These are phyloP conservation scores for Colletotrichum liaoningense DNA, from an alignment of 2,329 filamentous ascomycete species.

Conservation along the genomic window DNA sequence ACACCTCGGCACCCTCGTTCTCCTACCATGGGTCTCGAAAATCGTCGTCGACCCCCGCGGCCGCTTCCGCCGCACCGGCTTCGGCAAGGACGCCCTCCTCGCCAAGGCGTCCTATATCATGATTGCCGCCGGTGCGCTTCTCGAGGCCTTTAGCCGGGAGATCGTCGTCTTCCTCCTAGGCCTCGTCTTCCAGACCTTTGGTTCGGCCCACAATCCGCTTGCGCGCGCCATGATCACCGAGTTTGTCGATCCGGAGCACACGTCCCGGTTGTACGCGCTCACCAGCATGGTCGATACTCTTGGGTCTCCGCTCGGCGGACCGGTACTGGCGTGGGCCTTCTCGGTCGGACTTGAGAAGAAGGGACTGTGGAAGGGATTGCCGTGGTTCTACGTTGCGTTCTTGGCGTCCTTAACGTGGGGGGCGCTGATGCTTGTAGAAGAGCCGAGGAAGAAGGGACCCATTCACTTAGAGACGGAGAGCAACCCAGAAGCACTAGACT, in stretches of 20 bases:
- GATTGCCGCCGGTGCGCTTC: conserved; percentile 45
- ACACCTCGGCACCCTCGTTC: conserved; percentile 49
- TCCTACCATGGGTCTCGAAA: conserved; percentile 49
- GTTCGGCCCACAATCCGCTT: conserved; percentile 51
- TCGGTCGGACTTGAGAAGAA: conserved; percentile 48
- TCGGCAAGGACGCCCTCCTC: conserved; percentile 51
- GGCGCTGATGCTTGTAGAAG: conserved; percentile 45
- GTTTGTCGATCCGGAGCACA: conserved; percentile 50
- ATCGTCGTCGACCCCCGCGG: conserved; percentile 40
- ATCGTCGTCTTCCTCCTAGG: conserved; percentile 50
- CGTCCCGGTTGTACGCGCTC: conserved; percentile 54
- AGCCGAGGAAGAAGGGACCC: conserved; percentile 42
- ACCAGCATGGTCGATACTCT: conserved; percentile 53
- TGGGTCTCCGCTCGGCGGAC: conserved; percentile 53
- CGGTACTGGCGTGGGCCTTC: conserved; percentile 53
- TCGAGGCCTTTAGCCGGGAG: conserved; percentile 48
- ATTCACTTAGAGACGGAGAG: conserved; percentile 7
- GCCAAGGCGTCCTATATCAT: conserved; percentile 47
- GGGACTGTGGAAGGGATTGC: conserved; percentile 51
- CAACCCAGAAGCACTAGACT: not conserved
- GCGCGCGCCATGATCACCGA: conserved; percentile 53
- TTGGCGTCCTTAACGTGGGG: conserved; percentile 43
- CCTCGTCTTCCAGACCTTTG: conserved; percentile 50
- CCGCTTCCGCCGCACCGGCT: conserved; percentile 47
- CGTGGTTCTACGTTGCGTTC: conserved; percentile 52